These are phyloP conservation scores for Tylopilus sp. DNA, from an alignment of 1,284 basidiomycete species.

Conservation along the genomic window DNA sequence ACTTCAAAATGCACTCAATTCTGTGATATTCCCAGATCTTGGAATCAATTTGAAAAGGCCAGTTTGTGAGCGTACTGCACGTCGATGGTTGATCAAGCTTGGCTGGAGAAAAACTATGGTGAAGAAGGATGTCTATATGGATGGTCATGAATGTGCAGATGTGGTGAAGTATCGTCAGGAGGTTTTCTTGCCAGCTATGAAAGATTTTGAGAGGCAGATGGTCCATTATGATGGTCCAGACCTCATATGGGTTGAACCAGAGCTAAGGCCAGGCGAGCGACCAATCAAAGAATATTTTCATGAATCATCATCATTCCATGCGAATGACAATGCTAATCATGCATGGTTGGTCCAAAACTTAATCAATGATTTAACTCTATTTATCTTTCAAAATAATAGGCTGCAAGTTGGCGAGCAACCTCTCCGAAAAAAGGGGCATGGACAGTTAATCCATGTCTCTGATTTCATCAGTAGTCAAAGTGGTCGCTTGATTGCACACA, in stretches of 20 bases:
- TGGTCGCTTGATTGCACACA: too few relatives aligned
- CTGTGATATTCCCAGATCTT: too few relatives aligned
- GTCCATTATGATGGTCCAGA: too few relatives aligned
- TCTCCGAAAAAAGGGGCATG: too few relatives aligned
- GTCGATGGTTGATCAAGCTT: too few relatives aligned
- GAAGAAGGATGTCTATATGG: constrained; percentile 36
- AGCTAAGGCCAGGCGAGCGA: not conserved
- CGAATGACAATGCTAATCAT: not conserved
- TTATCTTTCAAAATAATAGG: not conserved
- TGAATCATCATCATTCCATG: not conserved
- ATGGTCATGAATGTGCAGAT: constrained; percentile 51
- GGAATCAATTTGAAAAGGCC: too few relatives aligned
- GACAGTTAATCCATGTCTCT: too few relatives aligned
- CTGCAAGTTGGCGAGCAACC: not conserved
- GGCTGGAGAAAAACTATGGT: not conserved
- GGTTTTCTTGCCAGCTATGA: constrained; percentile 45
- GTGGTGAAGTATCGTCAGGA: constrained; percentile 46
- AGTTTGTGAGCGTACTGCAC: too few relatives aligned
- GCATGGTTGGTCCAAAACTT: too few relatives aligned
- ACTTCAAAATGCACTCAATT: too few relatives aligned
- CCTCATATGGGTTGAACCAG: not conserved
- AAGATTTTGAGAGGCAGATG: constrained; percentile 37
- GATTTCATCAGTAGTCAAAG: too few relatives aligned
- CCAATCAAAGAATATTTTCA: not conserved
- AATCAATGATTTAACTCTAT: too few relatives aligned